phyloP scores from a whole-genome alignment of 768 basidiomycete species.

The Termitomyces sp. region DNA sequence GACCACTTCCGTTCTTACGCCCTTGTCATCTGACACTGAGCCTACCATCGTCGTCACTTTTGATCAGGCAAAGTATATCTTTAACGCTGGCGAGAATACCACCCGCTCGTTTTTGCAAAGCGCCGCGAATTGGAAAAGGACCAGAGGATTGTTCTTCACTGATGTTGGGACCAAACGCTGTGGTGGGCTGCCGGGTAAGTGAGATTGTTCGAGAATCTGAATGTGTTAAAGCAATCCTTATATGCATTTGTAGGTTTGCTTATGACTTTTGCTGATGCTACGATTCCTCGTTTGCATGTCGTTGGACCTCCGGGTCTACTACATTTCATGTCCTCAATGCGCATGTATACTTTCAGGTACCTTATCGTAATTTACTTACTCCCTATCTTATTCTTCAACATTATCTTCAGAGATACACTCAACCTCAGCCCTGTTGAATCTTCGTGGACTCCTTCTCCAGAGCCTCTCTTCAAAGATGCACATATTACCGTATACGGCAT shows the following conservation, averaged over 20 bases:
- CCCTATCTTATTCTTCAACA: neutral
- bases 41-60: constrained; percentile 73
- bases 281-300: constrained; percentile 50
- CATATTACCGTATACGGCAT: constrained; percentile 63
- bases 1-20: constrained; percentile 55
- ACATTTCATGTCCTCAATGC: constrained; percentile 68
- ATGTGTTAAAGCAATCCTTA: neutral
- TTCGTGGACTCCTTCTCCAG: constrained; percentile 22
- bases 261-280: constrained; percentile 77
- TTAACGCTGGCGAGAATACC: constrained; percentile 83
- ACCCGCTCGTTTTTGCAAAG: constrained; percentile 71
- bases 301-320: constrained; percentile 70
- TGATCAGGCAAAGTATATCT: constrained; percentile 77
- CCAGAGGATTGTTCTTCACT: constrained; percentile 70
- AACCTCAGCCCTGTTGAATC: constrained; percentile 41
- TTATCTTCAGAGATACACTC: constrained; percentile 40
- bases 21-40: constrained; percentile 71
- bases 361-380: constrained; percentile 8
- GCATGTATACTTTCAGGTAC: constrained; percentile 64
- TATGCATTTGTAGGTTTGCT: constrained; percentile 46
- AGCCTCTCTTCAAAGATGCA: constrained; percentile 54
- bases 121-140: constrained; percentile 57
- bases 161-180: constrained; percentile 55
- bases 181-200: constrained; percentile 68
- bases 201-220: neutral